Conservation (phyloP, 306 rosid genomes). For the Macrotyloma uniflorum region DNA sequence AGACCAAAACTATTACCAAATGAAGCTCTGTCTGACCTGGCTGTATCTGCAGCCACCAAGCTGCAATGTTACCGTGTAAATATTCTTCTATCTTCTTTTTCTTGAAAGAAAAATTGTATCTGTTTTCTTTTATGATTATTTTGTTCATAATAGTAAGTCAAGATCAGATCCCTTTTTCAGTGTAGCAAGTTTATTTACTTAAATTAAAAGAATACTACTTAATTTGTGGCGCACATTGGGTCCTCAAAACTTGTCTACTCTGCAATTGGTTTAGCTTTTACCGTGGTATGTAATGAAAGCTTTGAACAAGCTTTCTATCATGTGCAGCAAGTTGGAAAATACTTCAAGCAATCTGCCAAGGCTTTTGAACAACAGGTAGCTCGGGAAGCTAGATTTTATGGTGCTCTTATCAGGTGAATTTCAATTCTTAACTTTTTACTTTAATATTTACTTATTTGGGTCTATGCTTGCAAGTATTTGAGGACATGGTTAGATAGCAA, state of each 20-base stretch:
- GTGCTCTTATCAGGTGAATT: constrained; percentile 83
- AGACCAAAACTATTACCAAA: constrained; percentile 78
- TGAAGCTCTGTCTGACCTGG: constrained; percentile 84
- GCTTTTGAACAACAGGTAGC: constrained; percentile 91
- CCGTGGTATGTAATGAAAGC: constrained; percentile 26
- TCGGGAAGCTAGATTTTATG: constrained; percentile 95
- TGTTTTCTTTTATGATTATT: constrained; percentile 15
- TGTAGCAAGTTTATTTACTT: constrained; percentile 3
- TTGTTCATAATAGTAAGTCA: background rate
- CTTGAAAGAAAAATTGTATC: background rate
- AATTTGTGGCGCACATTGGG: background rate
- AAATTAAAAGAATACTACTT: constrained; percentile 20
- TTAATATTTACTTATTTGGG: background rate
- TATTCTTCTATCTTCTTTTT: constrained; percentile 5
- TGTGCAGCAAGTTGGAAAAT: constrained; percentile 86
- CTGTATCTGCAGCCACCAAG: constrained; percentile 88
- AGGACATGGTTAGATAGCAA: constrained; percentile 17
- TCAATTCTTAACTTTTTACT: background rate
- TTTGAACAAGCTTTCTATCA: constrained; percentile 24
- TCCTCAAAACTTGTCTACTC: constrained; percentile 7
- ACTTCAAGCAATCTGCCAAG: constrained; percentile 91
- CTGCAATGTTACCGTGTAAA: constrained; percentile 84
- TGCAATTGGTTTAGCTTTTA: constrained; percentile 24
- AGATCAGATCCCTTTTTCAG: background rate
- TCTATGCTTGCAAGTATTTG: constrained; percentile 5